A percentile compares a stretch with the other conserved stretches of the same genome.
Evolutionary conservation across 257 asterid genomes (phyloP).

Genomic region (Cinchona pubescens): DNA sequence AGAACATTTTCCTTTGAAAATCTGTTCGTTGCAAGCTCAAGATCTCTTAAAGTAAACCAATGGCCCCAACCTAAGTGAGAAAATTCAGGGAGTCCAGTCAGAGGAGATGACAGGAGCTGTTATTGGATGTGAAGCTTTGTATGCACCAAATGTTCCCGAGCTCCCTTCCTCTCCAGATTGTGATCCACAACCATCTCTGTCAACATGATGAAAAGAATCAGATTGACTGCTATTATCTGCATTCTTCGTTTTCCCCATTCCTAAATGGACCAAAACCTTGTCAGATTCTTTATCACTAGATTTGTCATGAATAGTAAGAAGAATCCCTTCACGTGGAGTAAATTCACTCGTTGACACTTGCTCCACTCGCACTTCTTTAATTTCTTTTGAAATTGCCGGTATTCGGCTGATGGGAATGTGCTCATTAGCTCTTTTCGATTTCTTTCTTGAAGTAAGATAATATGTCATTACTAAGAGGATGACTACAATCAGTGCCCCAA

Average conservation of each 20-base stretch:
- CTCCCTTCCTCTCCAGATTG: constrained; percentile 88
- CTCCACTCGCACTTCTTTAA: constrained; percentile 86
- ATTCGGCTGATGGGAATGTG: constrained; percentile 62
- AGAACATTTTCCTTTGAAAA: constrained; percentile 82
- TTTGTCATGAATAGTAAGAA: constrained; percentile 77
- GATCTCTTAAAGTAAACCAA: constrained; percentile 90
- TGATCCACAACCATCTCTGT: constrained; percentile 64
- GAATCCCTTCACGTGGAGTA: constrained; percentile 68
- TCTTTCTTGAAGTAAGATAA: constrained; percentile 73
- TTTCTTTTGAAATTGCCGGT: constrained; percentile 78
- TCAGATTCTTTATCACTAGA: constrained; percentile 71
- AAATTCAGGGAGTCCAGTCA: constrained; percentile 81
- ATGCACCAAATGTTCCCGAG: constrained; percentile 50
- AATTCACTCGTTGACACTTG: constrained; percentile 61
- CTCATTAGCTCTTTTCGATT: constrained; percentile 45
- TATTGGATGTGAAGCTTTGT: constrained; percentile 58
- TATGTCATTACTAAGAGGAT: constrained; percentile 59
- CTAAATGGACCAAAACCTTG: constrained; percentile 69
- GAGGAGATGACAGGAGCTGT: constrained; percentile 88
- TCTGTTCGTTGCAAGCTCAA: constrained; percentile 72
- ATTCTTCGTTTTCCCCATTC: constrained; percentile 51
- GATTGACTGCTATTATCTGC: constrained; percentile 59
- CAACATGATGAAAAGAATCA: constrained; percentile 63
- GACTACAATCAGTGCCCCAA: constrained; percentile 61
- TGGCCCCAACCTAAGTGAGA: constrained; percentile 99